Percentiles rank a stretch among this genome's conserved stretches.
phyloP scores from a whole-genome alignment of 106 monocot species.

The Dioscorea alata region DNA sequence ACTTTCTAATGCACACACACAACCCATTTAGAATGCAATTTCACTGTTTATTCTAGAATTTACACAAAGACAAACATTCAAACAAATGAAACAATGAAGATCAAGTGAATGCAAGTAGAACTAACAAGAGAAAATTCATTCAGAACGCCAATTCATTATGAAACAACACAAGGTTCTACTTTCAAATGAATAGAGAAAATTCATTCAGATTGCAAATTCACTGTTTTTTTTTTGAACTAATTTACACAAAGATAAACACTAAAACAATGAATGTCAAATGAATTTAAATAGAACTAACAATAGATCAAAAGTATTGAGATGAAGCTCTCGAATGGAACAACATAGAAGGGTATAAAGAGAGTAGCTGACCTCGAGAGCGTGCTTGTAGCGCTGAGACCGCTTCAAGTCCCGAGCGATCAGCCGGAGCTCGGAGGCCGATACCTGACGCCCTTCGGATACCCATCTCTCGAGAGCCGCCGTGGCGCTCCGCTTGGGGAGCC shows the following conservation, averaged over 20 bases:
- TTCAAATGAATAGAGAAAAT: not conserved
- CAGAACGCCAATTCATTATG: too few species aligned
- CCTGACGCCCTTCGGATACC: constrained; percentile 45
- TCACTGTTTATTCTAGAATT: not conserved
- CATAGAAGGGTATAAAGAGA: not conserved
- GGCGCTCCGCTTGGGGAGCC: constrained; percentile 62
- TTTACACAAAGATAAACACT: too few species aligned
- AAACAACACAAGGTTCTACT: too few species aligned
- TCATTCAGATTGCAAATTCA: not conserved
- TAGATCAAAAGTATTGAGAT: too few species aligned
- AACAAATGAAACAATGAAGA: not conserved
- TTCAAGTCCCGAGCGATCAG: constrained; percentile 38
- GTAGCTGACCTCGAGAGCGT: constrained; percentile 75
- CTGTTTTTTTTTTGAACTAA: not conserved
- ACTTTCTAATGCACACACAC: not conserved
- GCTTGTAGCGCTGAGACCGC: constrained; percentile 64
- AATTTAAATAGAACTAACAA: not conserved
- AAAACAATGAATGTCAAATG: not conserved
- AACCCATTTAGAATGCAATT: not conserved
- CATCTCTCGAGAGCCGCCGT: constrained; percentile 55
- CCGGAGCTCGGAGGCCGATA: constrained; percentile 56
- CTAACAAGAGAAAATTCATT: too few species aligned
- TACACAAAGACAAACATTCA: too few species aligned
- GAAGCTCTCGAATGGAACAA: not conserved
- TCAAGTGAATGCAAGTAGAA: not conserved